Base-by-base conservation (phyloP, 2,329 filamentous ascomycete species). In the Lecanicillium sp. region DNA sequence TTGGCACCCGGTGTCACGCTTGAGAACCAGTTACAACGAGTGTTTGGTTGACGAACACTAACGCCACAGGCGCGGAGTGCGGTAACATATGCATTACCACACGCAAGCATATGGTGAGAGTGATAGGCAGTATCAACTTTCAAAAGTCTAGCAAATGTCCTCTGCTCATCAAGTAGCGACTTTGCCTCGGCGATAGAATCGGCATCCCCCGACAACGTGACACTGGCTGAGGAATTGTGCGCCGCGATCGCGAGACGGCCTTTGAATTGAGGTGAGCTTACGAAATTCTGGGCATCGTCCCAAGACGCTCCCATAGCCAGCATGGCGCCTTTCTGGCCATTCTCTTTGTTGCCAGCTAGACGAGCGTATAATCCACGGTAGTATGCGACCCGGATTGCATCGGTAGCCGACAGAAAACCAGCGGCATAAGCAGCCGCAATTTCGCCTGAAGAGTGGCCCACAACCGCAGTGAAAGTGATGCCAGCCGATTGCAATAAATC, bases 381-480 rank as follows among this genome's bases (percentile, higher is more conserved):
- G 28, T 50, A 52, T 3, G 49, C 49, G 3, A 51, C 38, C 3
- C 25, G n/a, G n/a, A 51, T 44, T 3, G 50, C 49, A 28, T 47
- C 40, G 11, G 9, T 3, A 15, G 28, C 37, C 16, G 36, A 20
- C 5, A 74, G 29, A 17, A 60, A 51, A 0, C 67, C 67, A 0
- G 65, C 60, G 0, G 68, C 65, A 44, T 70, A 73, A 0, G 64
- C 70, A 0, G 67, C 67, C 1, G 51, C 65, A 14, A 71, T 69
- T 43, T 71, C 68, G 1, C 67, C 68, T 0, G 61, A 65, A 0
- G 65, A 69, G 44, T 71, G 68, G 4, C 68, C 67, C 2, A 68
- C 55, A 0, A 63, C 61, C 1, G 53, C 56, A 2, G 38, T 19
- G 9, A 62, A 54, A 1, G 32, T 29, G 12, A 68, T 35, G 4